phyloP scores from a whole-genome alignment of 257 asterid species.

The Plantago major region DNA sequence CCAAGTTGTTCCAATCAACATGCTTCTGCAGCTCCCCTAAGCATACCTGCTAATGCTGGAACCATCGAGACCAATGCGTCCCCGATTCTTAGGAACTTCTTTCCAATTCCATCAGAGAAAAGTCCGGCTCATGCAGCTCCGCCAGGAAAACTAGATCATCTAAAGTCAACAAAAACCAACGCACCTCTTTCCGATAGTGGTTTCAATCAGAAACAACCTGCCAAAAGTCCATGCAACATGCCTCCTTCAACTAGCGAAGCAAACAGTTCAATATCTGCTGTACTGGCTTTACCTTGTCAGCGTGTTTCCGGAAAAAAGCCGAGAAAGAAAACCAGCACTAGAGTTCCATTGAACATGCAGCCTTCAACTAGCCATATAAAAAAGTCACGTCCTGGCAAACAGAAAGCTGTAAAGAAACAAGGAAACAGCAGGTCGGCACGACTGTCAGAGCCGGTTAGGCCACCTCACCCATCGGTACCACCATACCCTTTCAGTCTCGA shows the following conservation, averaged over 20 bases:
- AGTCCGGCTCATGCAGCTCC: too few relatives aligned
- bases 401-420: background rate
- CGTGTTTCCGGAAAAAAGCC: conserved; percentile 25
- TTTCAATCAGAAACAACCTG: too few relatives aligned
- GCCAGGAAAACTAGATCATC: too few relatives aligned
- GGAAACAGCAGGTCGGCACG: too few relatives aligned
- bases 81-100: too few relatives aligned
- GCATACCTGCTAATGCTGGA: too few relatives aligned
- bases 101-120: too few relatives aligned
- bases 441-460: too few relatives aligned
- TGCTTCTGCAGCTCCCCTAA: too few relatives aligned
- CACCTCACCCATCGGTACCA: conserved; percentile 10
- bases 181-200: too few relatives aligned
- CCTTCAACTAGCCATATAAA: background rate
- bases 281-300: conserved; percentile 44
- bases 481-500: conserved; percentile 52
- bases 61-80: too few relatives aligned
- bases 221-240: background rate
- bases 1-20: background rate
- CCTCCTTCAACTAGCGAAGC: conserved; percentile 13
- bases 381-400: background rate
- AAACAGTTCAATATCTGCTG: conserved; percentile 36
- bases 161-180: too few relatives aligned
- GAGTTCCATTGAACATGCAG: conserved; percentile 1
- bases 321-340: conserved; percentile 28